A percentile compares a stretch with the other conserved stretches of the same genome.
These are phyloP conservation scores for Geotrichum restrictum DNA, from an alignment of 1,139 yeast genomes.

Conservation along the genomic window DNA sequence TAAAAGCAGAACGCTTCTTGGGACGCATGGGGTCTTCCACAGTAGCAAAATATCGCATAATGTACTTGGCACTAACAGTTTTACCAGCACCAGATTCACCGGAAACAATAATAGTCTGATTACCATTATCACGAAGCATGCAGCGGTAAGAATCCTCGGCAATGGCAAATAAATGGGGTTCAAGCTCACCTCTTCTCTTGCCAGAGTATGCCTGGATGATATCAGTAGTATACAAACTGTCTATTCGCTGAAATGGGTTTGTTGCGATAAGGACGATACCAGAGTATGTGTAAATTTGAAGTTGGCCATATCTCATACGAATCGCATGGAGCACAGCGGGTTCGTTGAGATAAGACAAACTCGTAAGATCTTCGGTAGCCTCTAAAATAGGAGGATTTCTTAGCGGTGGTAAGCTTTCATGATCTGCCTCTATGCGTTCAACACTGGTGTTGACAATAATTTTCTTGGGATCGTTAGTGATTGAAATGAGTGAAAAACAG, in stretches of 20 bases:
- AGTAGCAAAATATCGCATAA: constrained; percentile 95
- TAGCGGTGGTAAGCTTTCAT: constrained; percentile 56
- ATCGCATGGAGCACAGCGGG: constrained; percentile 96
- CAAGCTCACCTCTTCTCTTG: constrained; percentile 85
- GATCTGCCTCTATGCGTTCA: constrained; percentile 48
- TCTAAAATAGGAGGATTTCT: constrained; percentile 93
- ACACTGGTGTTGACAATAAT: constrained; percentile 31
- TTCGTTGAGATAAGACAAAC: constrained; percentile 87
- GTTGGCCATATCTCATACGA: constrained; percentile 78
- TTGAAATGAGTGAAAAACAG: background rate
- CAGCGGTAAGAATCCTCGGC: constrained; percentile 94
- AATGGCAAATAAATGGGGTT: constrained; percentile 94
- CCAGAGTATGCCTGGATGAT: constrained; percentile 96
- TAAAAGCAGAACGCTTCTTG: constrained; percentile 22
- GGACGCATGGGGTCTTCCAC: constrained; percentile 65
- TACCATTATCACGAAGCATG: constrained; percentile 77
- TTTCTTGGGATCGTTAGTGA: constrained; percentile 22
- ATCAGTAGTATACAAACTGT: constrained; percentile 84
- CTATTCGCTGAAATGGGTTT: constrained; percentile 90
- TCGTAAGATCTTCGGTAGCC: constrained; percentile 90
- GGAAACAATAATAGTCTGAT: constrained; percentile 93
- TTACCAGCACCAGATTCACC: constrained; percentile 99
- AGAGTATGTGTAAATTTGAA: constrained; percentile 89
- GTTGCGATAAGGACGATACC: constrained; percentile 97
- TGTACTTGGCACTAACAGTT: constrained; percentile 93